Percentiles rank a stretch among this genome's conserved stretches.
Conservation (phyloP, 495 filamentous ascomycete species). For the Opeltia flavorubescens region DNA sequence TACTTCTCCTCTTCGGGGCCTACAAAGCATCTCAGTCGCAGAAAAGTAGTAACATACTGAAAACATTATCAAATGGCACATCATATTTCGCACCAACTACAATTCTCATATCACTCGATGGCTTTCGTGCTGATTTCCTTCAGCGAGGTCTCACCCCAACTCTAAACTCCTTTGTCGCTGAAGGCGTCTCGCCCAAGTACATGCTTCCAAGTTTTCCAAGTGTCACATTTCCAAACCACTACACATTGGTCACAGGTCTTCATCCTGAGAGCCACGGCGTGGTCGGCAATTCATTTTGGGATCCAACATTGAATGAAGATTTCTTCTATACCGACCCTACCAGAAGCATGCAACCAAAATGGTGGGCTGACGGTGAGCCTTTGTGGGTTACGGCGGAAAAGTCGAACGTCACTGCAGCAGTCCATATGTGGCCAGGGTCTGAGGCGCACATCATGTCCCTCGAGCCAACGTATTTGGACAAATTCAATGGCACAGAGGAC, state of each 20-base stretch:
- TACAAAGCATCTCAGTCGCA: constrained; percentile 33
- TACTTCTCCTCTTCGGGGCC: constrained; percentile 37
- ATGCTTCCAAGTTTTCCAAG: constrained; percentile 91
- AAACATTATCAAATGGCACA: constrained; percentile 57
- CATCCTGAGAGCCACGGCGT: constrained; percentile 89
- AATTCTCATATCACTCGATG: constrained; percentile 86
- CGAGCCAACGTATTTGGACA: constrained; percentile 66
- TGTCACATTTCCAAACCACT: constrained; percentile 97
- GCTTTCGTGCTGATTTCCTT: constrained; percentile 94
- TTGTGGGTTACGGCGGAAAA: constrained; percentile 87
- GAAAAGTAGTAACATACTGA: constrained; percentile 13
- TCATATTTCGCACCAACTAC: constrained; percentile 81
- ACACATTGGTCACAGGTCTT: constrained; percentile 81
- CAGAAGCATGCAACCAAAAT: constrained; percentile 62
- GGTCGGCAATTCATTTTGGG: constrained; percentile 91
- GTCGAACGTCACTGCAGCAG: constrained; percentile 55
- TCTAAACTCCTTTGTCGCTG: constrained; percentile 61
- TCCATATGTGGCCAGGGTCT: constrained; percentile 98
- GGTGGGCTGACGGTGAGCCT: constrained; percentile 83
- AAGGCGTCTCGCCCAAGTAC: constrained; percentile 77
- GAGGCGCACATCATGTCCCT: constrained; percentile 54
- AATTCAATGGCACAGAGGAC: constrained; percentile 63
- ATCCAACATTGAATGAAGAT: constrained; percentile 56
- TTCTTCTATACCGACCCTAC: constrained; percentile 75
- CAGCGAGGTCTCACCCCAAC: constrained; percentile 69